These are phyloP conservation scores for Globisporangium spinosum DNA, from an alignment of 352 stramenopile genomes.

Conservation along the genomic window DNA sequence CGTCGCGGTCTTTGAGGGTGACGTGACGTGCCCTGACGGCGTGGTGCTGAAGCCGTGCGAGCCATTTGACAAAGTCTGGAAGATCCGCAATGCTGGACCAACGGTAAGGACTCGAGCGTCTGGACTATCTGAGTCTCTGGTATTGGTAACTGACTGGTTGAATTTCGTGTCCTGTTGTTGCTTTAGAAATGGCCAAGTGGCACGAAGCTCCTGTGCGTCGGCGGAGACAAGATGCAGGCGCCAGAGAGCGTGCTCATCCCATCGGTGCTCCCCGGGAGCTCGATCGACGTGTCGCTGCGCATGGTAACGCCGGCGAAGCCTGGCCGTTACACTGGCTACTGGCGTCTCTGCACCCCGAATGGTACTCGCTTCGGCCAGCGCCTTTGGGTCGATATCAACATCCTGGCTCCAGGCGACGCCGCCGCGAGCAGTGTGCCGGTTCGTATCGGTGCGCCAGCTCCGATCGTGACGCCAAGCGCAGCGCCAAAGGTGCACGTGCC, in stretches of 20 bases:
- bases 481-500: conserved; percentile 24
- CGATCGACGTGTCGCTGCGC: conserved; percentile 71
- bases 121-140: not conserved
- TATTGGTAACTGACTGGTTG: not conserved
- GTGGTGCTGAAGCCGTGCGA: conserved; percentile 65
- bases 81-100: conserved; percentile 74
- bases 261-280: conserved; percentile 55
- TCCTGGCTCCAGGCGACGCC: conserved; percentile 47
- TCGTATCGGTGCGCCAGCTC: conserved; percentile 31
- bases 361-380: conserved; percentile 85
- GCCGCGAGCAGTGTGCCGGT: conserved; percentile 35
- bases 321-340: conserved; percentile 87
- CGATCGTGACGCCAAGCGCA: conserved; percentile 23
- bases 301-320: conserved; percentile 43
- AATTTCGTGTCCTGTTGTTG: not conserved
- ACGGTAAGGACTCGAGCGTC: conserved; percentile 23
- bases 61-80: conserved; percentile 85
- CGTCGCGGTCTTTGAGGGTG: conserved; percentile 83
- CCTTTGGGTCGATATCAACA: conserved; percentile 83
- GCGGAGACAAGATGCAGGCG: conserved; percentile 71
- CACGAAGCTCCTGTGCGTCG: conserved; percentile 63
- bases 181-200: conserved; percentile 65
- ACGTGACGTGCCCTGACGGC: conserved; percentile 84
- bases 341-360: conserved; percentile 76
- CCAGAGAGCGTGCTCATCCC: conserved; percentile 71